Conservation (phyloP, 2,329 filamentous ascomycete genomes). For the Blastomyces parvus region DNA sequence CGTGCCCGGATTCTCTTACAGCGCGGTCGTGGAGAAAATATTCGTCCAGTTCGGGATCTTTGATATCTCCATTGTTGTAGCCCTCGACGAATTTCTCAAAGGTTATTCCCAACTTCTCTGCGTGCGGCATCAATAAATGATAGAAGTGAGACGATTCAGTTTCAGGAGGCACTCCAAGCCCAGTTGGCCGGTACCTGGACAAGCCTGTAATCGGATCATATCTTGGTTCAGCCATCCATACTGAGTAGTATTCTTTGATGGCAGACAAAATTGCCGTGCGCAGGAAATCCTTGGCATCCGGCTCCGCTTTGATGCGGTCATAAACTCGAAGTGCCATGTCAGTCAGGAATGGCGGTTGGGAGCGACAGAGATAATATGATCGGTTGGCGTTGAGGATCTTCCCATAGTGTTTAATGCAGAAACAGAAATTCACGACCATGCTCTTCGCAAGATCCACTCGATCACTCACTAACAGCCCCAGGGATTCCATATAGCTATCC, state of each 20-base stretch:
- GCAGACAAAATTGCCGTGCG: slow-evolving; percentile 71
- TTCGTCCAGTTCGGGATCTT: slow-evolving; percentile 80
- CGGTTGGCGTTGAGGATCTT: slow-evolving; percentile 97
- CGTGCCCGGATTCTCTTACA: slow-evolving; percentile 91
- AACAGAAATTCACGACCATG: slow-evolving; percentile 95
- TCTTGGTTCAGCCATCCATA: slow-evolving; percentile 74
- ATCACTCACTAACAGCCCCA: slow-evolving; percentile 79
- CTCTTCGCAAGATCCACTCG: slow-evolving; percentile 78
- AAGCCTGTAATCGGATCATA: slow-evolving; percentile 68
- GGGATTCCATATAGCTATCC: slow-evolving; percentile 98
- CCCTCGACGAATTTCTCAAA: slow-evolving; percentile 78
- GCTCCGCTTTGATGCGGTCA: slow-evolving; percentile 82
- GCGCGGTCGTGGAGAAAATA: slow-evolving; percentile 96
- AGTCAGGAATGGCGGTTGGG: slow-evolving; percentile 92
- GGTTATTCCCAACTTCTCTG: slow-evolving; percentile 69
- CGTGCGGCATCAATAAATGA: slow-evolving; percentile 72
- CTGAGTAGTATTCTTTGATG: slow-evolving; percentile 91
- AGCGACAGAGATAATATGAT: slow-evolving; percentile 88
- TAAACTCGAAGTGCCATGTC: slow-evolving; percentile 95
- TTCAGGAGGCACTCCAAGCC: slow-evolving; percentile 79
- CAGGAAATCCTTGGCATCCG: slow-evolving; percentile 71
- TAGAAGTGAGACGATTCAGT: slow-evolving; percentile 81
- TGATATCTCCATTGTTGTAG: slow-evolving; percentile 69
- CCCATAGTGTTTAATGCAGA: slow-evolving; percentile 96
- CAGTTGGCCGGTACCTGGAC: slow-evolving; percentile 75